Conservation (phyloP, 192 early-diverging fungal genomes). For the Coemansia sp. region DNA sequence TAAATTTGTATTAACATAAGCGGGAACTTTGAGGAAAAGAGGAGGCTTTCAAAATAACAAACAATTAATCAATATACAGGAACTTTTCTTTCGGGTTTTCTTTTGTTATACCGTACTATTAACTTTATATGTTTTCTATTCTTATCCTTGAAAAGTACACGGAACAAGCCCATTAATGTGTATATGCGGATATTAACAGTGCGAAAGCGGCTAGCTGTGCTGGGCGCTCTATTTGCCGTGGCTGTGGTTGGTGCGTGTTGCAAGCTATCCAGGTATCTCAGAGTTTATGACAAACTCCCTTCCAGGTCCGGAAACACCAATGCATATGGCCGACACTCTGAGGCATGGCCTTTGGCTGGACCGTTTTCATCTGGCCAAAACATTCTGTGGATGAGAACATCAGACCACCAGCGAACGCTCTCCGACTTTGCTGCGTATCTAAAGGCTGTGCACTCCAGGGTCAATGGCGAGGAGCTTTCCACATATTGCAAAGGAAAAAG, state of each 20-base stretch:
- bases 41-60: neutral
- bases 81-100: too few relatives aligned
- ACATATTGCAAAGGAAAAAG: constrained; percentile 22
- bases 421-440: constrained; percentile 20
- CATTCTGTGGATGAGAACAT: neutral
- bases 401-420: neutral
- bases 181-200: neutral
- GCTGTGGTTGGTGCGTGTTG: neutral
- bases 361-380: neutral
- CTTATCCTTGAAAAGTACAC: too few relatives aligned
- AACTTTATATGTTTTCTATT: too few relatives aligned
- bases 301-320: neutral
- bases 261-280: neutral
- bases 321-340: neutral
- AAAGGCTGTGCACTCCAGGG: constrained; percentile 14
- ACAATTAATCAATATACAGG: neutral
- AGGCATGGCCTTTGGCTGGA: neutral
- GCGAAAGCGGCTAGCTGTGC: neutral
- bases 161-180: too few relatives aligned
- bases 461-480: constrained; percentile 32
- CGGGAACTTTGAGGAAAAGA: neutral
- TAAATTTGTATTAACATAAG: too few relatives aligned
- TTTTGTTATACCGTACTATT: too few relatives aligned
- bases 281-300: neutral
- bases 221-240: neutral